phyloP scores from a whole-genome alignment of 179 eudicot species.

The Heliamphora pulchella region DNA sequence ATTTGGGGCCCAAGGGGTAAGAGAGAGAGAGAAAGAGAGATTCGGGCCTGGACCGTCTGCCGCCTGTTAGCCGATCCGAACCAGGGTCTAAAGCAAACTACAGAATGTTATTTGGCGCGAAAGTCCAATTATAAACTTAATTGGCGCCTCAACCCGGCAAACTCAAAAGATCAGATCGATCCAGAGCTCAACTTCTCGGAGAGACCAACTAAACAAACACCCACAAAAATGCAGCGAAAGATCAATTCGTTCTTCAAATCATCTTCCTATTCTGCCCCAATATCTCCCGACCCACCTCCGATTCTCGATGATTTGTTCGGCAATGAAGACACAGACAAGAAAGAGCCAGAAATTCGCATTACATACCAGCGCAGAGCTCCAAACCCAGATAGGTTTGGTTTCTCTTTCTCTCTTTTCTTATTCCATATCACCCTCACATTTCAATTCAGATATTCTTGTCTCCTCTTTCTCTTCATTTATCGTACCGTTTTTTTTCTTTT shows the following conservation, averaged over 20 bases:
- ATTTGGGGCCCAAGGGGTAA: no score
- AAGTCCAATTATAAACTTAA: neutral
- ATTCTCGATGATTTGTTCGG: neutral
- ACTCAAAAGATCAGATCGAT: neutral
- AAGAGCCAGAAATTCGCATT: slow-evolving; percentile 23
- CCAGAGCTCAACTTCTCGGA: neutral
- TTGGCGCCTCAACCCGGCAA: neutral
- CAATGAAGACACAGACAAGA: neutral
- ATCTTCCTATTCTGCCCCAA: slow-evolving; percentile 14
- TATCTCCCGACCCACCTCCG: slow-evolving; percentile 17
- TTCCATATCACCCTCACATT: neutral
- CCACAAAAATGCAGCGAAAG: slow-evolving; percentile 36
- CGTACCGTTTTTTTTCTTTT: neutral
- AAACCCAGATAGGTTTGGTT: slow-evolving; percentile 15
- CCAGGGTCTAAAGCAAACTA: neutral
- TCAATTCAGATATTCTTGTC: neutral
- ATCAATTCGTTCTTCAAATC: slow-evolving; percentile 52
- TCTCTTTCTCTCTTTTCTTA: neutral
- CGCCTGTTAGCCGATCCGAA: neutral
- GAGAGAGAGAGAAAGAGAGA: no score
- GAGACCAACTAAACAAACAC: neutral
- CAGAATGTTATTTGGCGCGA: neutral
- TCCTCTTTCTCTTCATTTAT: neutral
- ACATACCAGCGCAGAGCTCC: slow-evolving; percentile 24
- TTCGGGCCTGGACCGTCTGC: no score